phyloP scores from a whole-genome alignment of 2,329 filamentous ascomycete genomes.

The Xylaria sp. region DNA sequence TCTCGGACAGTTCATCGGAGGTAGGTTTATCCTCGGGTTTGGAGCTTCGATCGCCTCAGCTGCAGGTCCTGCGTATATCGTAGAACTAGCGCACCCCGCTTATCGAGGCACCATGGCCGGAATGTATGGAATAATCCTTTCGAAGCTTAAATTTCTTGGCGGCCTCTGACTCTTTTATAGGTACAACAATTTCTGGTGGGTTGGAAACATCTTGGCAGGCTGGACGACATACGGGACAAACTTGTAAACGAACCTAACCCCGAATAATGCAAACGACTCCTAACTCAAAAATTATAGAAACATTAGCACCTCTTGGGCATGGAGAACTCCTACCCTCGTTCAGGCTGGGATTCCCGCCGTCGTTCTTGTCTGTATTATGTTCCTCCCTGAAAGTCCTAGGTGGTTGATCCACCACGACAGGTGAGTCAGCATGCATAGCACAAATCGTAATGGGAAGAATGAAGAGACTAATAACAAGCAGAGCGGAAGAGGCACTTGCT shows the following conservation, averaged over 20 bases:
- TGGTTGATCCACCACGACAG: constrained; percentile 56
- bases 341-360: constrained; percentile 58
- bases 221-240: constrained; percentile 60
- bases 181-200: constrained; percentile 57
- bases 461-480: constrained; percentile 10
- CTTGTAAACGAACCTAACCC: constrained; percentile 18
- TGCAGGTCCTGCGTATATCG: constrained; percentile 70
- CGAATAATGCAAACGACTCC: too few relatives aligned
- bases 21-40: constrained; percentile 64
- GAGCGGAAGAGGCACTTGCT: constrained; percentile 63
- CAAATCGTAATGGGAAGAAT: not conserved
- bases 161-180: constrained; percentile 5
- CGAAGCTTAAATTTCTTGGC: constrained; percentile 39
- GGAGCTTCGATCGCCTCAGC: constrained; percentile 68
- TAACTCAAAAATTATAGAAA: constrained; percentile 46
- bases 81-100: constrained; percentile 70
- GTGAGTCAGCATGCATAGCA: constrained; percentile 4
- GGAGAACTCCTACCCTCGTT: constrained; percentile 67
- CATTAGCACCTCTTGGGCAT: constrained; percentile 59
- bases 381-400: constrained; percentile 51
- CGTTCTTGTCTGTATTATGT: constrained; percentile 55
- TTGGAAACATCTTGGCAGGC: constrained; percentile 64
- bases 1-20: constrained; percentile 64
- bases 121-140: constrained; percentile 63
- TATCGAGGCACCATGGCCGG: constrained; percentile 70